phyloP scores from a whole-genome alignment of 169 alveolate species.

The Eimeria praecox region DNA sequence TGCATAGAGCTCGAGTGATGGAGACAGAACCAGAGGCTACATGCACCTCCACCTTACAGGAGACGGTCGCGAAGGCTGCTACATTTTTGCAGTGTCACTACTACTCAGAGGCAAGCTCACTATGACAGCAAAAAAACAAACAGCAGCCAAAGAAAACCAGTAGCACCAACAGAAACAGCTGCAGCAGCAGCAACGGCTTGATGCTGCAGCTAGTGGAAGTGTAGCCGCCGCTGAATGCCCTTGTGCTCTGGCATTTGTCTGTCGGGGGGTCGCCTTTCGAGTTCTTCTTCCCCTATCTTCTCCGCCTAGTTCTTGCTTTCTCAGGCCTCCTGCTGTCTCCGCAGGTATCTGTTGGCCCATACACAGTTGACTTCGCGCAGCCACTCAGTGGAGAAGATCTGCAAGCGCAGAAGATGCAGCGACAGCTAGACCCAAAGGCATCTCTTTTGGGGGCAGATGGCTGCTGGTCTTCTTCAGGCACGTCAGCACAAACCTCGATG shows the following conservation, averaged over 20 bases:
- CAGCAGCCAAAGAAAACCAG: neutral
- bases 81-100: conserved; percentile 58
- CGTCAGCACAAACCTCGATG: neutral
- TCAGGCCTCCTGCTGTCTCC: neutral
- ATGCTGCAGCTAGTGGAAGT: neutral
- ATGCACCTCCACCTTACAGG: conserved; percentile 20
- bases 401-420: conserved; percentile 10
- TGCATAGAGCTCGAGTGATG: neutral
- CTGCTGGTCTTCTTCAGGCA: conserved; percentile 22
- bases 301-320: neutral
- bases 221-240: neutral
- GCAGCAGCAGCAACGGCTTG: neutral
- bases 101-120: conserved; percentile 56
- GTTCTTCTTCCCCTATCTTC: neutral
- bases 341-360: conserved; percentile 80
- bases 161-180: neutral
- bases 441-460: conserved; percentile 14
- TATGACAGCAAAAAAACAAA: neutral
- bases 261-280: neutral
- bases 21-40: conserved; percentile 33
- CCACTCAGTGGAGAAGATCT: conserved; percentile 60
- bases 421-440: conserved; percentile 16
- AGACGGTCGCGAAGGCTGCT: conserved; percentile 20
- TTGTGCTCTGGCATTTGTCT: no score
- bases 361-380: conserved; percentile 78